These are phyloP conservation scores for Wickerhamomyces queroliae DNA, from an alignment of 805 yeast genomes.

Conservation along the genomic window DNA sequence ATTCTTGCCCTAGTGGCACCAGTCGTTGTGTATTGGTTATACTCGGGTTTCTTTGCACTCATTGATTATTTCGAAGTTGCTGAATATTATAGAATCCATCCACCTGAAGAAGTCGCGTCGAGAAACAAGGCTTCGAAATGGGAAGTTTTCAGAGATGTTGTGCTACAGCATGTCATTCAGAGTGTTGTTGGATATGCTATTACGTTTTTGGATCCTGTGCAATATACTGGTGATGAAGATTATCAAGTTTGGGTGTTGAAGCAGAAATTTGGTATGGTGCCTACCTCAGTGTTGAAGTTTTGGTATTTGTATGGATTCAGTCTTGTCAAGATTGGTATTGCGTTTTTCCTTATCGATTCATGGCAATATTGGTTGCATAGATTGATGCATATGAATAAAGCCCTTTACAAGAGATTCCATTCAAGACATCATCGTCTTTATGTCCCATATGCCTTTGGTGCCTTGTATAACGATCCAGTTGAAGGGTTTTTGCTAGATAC, in stretches of 20 bases:
- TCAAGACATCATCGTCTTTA: constrained; percentile 92
- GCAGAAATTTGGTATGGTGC: constrained; percentile 25
- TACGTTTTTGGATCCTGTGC: constrained; percentile 49
- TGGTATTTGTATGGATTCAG: constrained; percentile 65
- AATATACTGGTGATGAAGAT: constrained; percentile 46
- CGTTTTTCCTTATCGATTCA: constrained; percentile 76
- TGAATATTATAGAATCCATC: constrained; percentile 84
- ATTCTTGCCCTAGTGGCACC: constrained; percentile 70
- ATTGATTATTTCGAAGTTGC: constrained; percentile 72
- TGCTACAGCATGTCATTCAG: constrained; percentile 82
- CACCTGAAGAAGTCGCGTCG: constrained; percentile 74
- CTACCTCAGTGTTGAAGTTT: constrained; percentile 42
- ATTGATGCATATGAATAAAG: constrained; percentile 77
- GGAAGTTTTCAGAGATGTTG: constrained; percentile 77
- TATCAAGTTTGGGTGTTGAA: constrained; percentile 41
- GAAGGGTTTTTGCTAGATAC: constrained; percentile 95
- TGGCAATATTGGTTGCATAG: constrained; percentile 96
- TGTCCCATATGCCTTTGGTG: constrained; percentile 97
- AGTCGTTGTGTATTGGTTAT: constrained; percentile 77
- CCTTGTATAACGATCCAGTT: constrained; percentile 87
- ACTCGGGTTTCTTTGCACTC: constrained; percentile 66
- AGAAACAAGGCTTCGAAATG: constrained; percentile 68
- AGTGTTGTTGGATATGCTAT: constrained; percentile 59
- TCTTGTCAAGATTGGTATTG: constrained; percentile 45
- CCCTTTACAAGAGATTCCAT: constrained; percentile 75